Evolutionary conservation across 805 yeast genomes (phyloP).

Genomic region (Lachancea quebecensis): DNA sequence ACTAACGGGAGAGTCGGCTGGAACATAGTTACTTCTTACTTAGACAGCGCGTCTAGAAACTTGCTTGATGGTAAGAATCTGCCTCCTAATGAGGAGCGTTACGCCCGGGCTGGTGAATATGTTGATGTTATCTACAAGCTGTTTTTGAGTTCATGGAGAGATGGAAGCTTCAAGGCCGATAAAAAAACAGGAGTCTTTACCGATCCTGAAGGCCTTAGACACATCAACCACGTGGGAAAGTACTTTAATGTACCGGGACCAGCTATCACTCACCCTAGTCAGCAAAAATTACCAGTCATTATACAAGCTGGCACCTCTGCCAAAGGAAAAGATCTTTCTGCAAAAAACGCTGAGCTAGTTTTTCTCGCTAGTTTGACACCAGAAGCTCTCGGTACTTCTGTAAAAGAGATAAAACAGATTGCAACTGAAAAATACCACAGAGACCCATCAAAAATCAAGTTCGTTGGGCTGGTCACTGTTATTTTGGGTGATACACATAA

Average conservation of each 20-base stretch:
- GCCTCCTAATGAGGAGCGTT: constrained; percentile 36
- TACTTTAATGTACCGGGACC: constrained; percentile 36
- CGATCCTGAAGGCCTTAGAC: constrained; percentile 32
- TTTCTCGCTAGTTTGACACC: constrained; percentile 33
- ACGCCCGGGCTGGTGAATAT: constrained; percentile 34
- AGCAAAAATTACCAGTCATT: constrained; percentile 36
- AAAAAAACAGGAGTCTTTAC: constrained; percentile 24
- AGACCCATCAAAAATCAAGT: constrained; percentile 32
- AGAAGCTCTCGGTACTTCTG: constrained; percentile 22
- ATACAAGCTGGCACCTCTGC: constrained; percentile 38
- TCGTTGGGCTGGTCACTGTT: constrained; percentile 31
- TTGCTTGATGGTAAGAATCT: constrained; percentile 29
- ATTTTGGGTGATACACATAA: constrained; percentile 37
- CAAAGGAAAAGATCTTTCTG: constrained; percentile 34
- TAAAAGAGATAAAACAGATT: constrained; percentile 29
- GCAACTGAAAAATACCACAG: constrained; percentile 30
- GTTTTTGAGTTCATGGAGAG: constrained; percentile 35
- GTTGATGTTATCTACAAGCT: constrained; percentile 34
- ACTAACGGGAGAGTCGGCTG: constrained; percentile 37
- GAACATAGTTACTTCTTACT: constrained; percentile 38
- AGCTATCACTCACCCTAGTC: constrained; percentile 34
- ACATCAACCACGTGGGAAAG: constrained; percentile 34
- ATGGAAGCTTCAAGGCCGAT: constrained; percentile 25
- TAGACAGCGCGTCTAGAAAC: constrained; percentile 36
- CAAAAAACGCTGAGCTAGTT: constrained; percentile 36